Conservation (phyloP, 2,329 filamentous ascomycete genomes). For the Talaromyces funiculosus region DNA sequence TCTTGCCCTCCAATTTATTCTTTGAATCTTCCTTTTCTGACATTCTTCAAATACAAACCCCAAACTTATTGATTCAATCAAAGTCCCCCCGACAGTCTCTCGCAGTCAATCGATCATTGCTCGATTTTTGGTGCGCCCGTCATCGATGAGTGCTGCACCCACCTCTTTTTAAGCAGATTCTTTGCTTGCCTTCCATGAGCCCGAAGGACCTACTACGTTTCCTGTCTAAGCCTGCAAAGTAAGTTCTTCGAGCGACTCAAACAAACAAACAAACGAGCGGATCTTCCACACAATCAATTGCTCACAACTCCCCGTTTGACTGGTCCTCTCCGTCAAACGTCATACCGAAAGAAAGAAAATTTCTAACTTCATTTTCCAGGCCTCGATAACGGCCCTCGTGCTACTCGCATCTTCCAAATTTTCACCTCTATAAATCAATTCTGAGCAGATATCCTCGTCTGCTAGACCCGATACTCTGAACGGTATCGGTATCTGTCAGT, state of each 20-base stretch:
- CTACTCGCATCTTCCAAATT: constrained; percentile 10
- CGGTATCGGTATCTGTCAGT: constrained; percentile 78
- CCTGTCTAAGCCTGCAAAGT: constrained; percentile 93
- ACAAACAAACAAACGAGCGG: neutral
- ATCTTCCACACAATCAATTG: neutral
- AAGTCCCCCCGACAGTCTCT: neutral
- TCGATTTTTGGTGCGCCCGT: constrained; percentile 20
- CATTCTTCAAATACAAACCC: too few species aligned
- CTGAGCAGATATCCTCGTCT: constrained; percentile 63
- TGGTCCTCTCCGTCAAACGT: neutral
- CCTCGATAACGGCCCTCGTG: constrained; percentile 56
- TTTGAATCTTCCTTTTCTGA: neutral
- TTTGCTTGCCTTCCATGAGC: constrained; percentile 68
- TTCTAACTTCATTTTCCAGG: constrained; percentile 35
- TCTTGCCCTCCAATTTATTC: neutral
- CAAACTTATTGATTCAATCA: too few species aligned
- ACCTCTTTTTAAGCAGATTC: constrained; percentile 29
- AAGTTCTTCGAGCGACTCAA: constrained; percentile 34
- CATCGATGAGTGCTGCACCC: constrained; percentile 30
- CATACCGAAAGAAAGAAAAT: neutral
- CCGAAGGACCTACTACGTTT: constrained; percentile 84
- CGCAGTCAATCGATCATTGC: constrained; percentile 6
- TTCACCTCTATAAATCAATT: constrained; percentile 2
- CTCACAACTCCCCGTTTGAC: neutral
- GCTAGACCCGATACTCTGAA: constrained; percentile 76